Evolutionary conservation across 1,139 yeast genomes (phyloP).

Genomic region (Kurtzmaniella quercitrusa): DNA sequence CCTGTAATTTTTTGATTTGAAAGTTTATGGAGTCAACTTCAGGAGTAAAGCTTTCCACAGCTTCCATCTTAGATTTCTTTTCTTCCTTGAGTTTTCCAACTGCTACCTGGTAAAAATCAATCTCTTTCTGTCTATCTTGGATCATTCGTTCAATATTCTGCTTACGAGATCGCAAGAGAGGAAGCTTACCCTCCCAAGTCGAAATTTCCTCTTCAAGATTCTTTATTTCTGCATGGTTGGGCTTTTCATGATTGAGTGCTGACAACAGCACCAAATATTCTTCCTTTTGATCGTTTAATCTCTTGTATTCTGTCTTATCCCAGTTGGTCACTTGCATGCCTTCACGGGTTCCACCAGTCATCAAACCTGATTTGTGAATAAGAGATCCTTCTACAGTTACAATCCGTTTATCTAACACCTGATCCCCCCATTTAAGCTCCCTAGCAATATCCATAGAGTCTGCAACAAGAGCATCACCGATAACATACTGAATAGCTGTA

Average conservation of each 20-base stretch:
- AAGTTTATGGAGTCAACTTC: slow-evolving; percentile 18
- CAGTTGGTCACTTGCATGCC: slow-evolving; percentile 37
- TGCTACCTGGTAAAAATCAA: slow-evolving; percentile 41
- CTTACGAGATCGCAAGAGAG: slow-evolving; percentile 48
- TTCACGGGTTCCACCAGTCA: slow-evolving; percentile 77
- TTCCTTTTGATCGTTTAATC: slow-evolving; percentile 57
- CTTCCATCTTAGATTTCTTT: not conserved
- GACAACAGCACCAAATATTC: slow-evolving; percentile 52
- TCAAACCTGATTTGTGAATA: slow-evolving; percentile 79
- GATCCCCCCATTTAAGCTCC: slow-evolving; percentile 63
- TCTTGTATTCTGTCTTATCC: slow-evolving; percentile 70
- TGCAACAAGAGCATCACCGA: slow-evolving; percentile 80
- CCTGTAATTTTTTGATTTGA: slow-evolving; percentile 37
- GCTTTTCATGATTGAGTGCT: slow-evolving; percentile 44
- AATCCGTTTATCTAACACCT: slow-evolving; percentile 56
- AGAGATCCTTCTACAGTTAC: slow-evolving; percentile 84
- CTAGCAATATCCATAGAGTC: slow-evolving; percentile 68
- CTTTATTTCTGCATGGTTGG: slow-evolving; percentile 57
- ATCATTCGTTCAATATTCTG: slow-evolving; percentile 48
- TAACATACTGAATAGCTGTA: slow-evolving; percentile 74
- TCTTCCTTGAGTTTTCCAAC: slow-evolving; percentile 14
- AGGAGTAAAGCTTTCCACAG: slow-evolving; percentile 10
- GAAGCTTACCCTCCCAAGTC: slow-evolving; percentile 50
- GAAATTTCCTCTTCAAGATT: slow-evolving; percentile 51
- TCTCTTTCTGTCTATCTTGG: slow-evolving; percentile 52